Percentiles rank a stretch among this genome's conserved stretches.
phyloP scores from a whole-genome alignment of 495 filamentous ascomycete genomes.

The Endocarpon pusillum region DNA sequence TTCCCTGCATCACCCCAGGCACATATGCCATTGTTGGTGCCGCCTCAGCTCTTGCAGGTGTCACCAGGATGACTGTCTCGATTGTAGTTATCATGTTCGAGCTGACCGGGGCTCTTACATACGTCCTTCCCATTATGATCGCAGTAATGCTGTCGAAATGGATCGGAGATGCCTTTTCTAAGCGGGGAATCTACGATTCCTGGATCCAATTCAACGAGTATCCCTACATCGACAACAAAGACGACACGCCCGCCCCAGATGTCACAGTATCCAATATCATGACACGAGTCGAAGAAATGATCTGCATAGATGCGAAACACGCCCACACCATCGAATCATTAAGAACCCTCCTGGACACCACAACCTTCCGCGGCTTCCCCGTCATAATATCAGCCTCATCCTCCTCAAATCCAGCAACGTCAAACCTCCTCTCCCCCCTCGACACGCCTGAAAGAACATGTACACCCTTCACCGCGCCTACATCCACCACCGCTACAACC shows the following conservation, averaged over 20 bases:
- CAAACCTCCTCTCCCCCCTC: no score
- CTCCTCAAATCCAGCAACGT: no score
- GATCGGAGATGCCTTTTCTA: constrained; percentile 93
- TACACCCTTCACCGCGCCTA: no score
- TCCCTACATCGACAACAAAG: constrained; percentile 86
- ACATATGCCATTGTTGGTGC: constrained; percentile 93
- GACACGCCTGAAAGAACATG: no score
- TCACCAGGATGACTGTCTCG: constrained; percentile 94
- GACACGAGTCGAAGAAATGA: constrained; percentile 80
- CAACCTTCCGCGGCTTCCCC: constrained; percentile 75
- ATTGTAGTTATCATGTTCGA: constrained; percentile 99
- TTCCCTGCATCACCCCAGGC: constrained; percentile 91
- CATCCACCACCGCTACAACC: constrained; percentile 16
- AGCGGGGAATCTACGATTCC: constrained; percentile 87
- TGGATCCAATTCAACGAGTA: constrained; percentile 97
- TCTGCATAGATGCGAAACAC: constrained; percentile 59
- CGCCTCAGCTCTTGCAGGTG: constrained; percentile 86
- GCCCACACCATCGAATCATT: constrained; percentile 75
- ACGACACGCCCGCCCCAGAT: constrained; percentile 67
- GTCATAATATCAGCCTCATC: no score
- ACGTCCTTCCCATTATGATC: constrained; percentile 97
- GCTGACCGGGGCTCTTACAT: constrained; percentile 83
- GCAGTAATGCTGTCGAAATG: constrained; percentile 98
- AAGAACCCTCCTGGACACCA: constrained; percentile 44
- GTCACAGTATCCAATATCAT: constrained; percentile 72